phyloP scores from a whole-genome alignment of 192 early-diverging fungal species.

The Coemansia sp. region DNA sequence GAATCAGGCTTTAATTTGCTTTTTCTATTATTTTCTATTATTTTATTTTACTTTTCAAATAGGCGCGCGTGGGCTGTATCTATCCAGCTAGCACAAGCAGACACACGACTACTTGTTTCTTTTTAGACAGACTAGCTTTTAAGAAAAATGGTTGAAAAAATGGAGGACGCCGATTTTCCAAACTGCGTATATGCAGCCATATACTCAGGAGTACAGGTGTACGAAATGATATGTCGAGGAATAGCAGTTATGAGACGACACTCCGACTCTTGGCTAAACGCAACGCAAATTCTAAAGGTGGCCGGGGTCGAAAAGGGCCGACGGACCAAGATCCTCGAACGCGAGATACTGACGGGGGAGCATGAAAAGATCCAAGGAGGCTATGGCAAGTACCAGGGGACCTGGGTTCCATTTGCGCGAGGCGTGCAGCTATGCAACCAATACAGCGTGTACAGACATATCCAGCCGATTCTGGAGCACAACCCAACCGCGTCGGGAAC shows the following conservation, averaged over 20 bases:
- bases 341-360: conserved; percentile 80
- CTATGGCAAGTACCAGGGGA: conserved; percentile 98
- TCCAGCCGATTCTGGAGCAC: conserved; percentile 83
- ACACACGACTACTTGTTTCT: too few relatives aligned
- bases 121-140: too few relatives aligned
- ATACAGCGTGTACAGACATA: conserved; percentile 71
- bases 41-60: too few relatives aligned
- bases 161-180: conserved; percentile 18
- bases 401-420: conserved; percentile 82
- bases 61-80: too few relatives aligned
- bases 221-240: conserved; percentile 83
- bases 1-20: too few relatives aligned
- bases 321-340: conserved; percentile 91
- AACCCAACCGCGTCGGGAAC: conserved; percentile 60
- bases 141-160: not conserved
- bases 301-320: conserved; percentile 91
- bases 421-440: conserved; percentile 78
- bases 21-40: too few relatives aligned
- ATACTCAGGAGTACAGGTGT: conserved; percentile 94
- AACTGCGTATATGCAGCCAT: conserved; percentile 76
- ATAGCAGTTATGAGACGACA: conserved; percentile 78
- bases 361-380: conserved; percentile 99
- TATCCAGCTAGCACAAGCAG: too few relatives aligned
- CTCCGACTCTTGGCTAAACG: conserved; percentile 91
- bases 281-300: conserved; percentile 98